Evolutionary conservation across 169 alveolate species (phyloP), one percentile per base, ranked within the genome.

Genomic region (Plasmodium cynomolgi): DNA sequence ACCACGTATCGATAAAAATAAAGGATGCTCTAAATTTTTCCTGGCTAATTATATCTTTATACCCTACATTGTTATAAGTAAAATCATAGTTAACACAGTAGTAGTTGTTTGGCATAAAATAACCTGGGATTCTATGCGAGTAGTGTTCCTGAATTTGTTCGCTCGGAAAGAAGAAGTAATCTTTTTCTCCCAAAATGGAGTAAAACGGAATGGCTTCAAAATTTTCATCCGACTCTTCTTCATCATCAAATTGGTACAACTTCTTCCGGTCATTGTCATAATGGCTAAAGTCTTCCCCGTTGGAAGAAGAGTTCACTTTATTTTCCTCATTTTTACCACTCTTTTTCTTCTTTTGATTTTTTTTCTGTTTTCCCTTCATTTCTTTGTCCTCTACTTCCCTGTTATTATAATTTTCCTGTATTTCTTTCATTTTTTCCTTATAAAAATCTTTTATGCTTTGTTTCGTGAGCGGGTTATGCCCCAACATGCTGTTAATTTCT

Each of bases 111-210:
- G 94, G 94, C 91, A 90, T 80, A 47, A 81, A 90, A 81, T 90
- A 90, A 26, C 94, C 94, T 62, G 94, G 94, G 23, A 90, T 90
- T 81, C 83, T 41, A 23, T 90, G 26, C 20, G 94, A 62, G 73
- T 90, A 90, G 83, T 90, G 94, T 90, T 90, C 94, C 83, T 90
- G 94, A 33, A 90, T 90, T 68, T 90, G 94, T 81, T 90, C 94
- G 33, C 94, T 90, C 2, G 94, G 94, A 81, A 90, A 90, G 75
- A 26, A 41, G 29, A 90, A 81, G 74, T 90, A 90, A 74, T 90
- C 94, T 81, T 81, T 90, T 62, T 90, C 94, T 23, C 94, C 94
- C 17, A 90, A 90, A 68, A 90, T 80, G 8, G 94, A 90, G 54
- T 80, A 90, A 90, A 90, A 90, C 20, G 94, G 94, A 58, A 90